A percentile compares a stretch with the other conserved stretches of the same genome.
phyloP scores from a whole-genome alignment of 805 yeast species.

The Saccharomycopsis javanensis region DNA sequence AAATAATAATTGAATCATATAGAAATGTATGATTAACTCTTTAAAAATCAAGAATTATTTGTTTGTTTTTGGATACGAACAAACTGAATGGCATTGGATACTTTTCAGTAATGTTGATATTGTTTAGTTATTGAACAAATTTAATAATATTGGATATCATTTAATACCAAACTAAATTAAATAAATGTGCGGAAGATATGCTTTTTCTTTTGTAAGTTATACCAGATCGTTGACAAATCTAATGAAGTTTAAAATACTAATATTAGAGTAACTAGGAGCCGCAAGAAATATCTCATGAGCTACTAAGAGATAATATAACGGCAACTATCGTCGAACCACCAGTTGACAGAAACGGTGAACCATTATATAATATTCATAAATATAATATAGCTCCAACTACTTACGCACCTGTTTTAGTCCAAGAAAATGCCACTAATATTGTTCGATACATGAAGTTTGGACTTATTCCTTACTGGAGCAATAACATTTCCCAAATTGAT shows the following conservation, averaged over 20 bases:
- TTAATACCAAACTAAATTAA: background rate
- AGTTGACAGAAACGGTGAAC: slow-evolving; percentile 22
- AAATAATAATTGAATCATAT: too few species aligned
- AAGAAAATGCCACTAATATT: slow-evolving; percentile 10
- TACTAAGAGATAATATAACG: slow-evolving; percentile 15
- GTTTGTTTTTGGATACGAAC: too few species aligned
- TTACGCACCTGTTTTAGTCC: slow-evolving; percentile 33
- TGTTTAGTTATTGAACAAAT: too few species aligned
- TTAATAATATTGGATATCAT: too few species aligned
- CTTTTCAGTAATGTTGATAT: too few species aligned
- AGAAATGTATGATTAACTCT: too few species aligned
- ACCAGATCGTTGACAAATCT: slow-evolving; percentile 3
- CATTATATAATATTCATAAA: slow-evolving; percentile 23
- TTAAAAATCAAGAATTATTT: too few species aligned
- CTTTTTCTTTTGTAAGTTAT: slow-evolving; percentile 35
- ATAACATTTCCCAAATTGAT: background rate
- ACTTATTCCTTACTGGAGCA: slow-evolving; percentile 58
- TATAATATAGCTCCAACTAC: slow-evolving; percentile 59
- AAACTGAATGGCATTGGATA: too few species aligned
- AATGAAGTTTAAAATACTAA: background rate
- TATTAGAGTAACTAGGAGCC: slow-evolving; percentile 8
- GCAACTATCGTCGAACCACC: slow-evolving; percentile 24
- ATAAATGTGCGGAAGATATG: slow-evolving; percentile 55
- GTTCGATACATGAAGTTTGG: slow-evolving; percentile 71
- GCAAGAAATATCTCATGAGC: slow-evolving; percentile 18